Evolutionary conservation across 2,329 filamentous ascomycete genomes (phyloP), one percentile per base, ranked within the genome.

Genomic region (Clonostachys rosea): DNA sequence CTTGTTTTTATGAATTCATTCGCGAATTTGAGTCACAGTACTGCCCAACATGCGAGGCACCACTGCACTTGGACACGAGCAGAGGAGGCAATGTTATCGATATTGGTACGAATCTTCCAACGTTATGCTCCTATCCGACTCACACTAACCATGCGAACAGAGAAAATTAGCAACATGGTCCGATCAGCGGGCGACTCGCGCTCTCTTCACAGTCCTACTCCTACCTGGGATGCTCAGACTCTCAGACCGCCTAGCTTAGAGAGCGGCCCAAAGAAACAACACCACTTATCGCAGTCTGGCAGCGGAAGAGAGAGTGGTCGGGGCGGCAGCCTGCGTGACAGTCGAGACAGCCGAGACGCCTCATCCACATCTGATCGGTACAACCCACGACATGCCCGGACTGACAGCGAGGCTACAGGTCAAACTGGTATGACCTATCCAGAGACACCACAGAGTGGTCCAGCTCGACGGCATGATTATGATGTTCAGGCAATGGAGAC

Each of bases 1-100:
- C 92, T 35, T 99, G 94, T 69, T 97, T 99, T 64, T 97, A 97
- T 70, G 94, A 99, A 68, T 96, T 95, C 63, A 95, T 99, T 58
- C 88, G 89, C 60, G 92, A 96, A 61, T 88, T 92, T 49, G 91
- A 97, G 56, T 89, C 89, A 46, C 91, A 97, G 60, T 91, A 90
- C 60, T 99, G 94, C 68, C 94, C 94, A 30, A 87, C 89, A 54
- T 99, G 94, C 68, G 87, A 96, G 73, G 88, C 91, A 53, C 91
- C 94, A 17, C 72, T 99, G 45, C 90, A 91, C 52, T 74, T 99
- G 40, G 94, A 99, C 68, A 94, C 91, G 7, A 96, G 89, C 64
- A 82, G 94, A 53, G 91, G 91, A 50, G 91, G 91, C 54, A 96
- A 96, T 73, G 86, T 96, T 46, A 74, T 96, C 56, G 89, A 96